Evolutionary conservation across 2,329 filamentous ascomycete species (phyloP).

Genomic region (Cladosporium sp.): DNA sequence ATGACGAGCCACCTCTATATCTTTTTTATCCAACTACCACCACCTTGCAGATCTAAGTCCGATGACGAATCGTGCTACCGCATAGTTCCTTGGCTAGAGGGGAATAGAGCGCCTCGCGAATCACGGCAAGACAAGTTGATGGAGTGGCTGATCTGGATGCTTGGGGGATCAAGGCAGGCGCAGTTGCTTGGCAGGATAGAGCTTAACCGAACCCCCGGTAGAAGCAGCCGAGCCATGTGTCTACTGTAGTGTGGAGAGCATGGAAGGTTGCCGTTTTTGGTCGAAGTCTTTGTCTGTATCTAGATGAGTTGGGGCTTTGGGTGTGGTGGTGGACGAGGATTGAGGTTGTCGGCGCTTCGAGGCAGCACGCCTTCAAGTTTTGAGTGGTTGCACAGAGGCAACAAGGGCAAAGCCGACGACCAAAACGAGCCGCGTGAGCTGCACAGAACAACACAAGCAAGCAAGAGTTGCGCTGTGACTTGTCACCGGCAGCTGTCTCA

Average conservation of each 20-base stretch:
- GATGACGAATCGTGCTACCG: constrained; percentile 8
- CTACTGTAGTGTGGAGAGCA: not conserved
- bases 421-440: not conserved
- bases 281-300: not conserved
- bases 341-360: not conserved
- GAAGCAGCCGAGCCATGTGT: constrained; percentile 2
- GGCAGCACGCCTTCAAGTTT: not conserved
- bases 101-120: constrained; percentile 3
- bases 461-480: not conserved
- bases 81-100: constrained; percentile 19
- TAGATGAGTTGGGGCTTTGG: not conserved
- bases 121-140: constrained; percentile 2
- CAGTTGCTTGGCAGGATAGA: constrained; percentile 10
- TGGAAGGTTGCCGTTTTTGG: not conserved
- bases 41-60: not conserved
- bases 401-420: not conserved
- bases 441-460: not conserved
- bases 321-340: not conserved
- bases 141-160: not conserved
- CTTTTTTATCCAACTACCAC: not conserved
- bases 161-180: not conserved
- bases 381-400: not conserved
- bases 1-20: not conserved
- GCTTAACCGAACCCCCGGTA: constrained; percentile 13
- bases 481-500: constrained; percentile 6